Conservation (phyloP, 75 land plant species). For the Chamaecyparis obtusa region DNA sequence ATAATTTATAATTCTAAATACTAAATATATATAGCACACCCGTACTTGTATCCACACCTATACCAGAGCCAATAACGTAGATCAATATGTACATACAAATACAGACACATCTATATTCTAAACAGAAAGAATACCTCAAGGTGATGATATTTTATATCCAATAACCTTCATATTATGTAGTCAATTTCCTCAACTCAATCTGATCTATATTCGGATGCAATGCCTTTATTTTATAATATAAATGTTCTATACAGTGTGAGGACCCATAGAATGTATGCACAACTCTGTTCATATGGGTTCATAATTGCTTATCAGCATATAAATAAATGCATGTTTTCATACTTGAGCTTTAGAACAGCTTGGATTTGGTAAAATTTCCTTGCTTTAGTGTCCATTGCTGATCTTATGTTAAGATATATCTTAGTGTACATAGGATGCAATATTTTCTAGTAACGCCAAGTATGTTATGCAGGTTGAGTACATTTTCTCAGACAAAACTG, state of each 20-base stretch:
- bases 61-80: too few relatives aligned
- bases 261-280: neutral
- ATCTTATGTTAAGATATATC: neutral
- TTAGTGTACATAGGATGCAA: neutral
- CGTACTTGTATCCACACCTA: too few relatives aligned
- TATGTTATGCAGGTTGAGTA: slow-evolving; percentile 42
- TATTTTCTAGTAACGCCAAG: neutral
- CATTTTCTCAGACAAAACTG: slow-evolving; percentile 57
- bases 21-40: too few relatives aligned
- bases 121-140: too few relatives aligned
- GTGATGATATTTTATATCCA: too few relatives aligned
- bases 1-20: too few relatives aligned
- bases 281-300: neutral
- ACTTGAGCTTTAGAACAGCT: neutral
- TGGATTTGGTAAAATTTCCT: neutral
- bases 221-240: neutral
- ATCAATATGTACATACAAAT: neutral
- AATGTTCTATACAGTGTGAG: neutral
- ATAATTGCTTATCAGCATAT: neutral
- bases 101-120: too few relatives aligned
- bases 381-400: neutral
- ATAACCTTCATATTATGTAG: neutral
- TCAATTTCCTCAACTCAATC: neutral
- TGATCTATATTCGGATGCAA: neutral
- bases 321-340: neutral